Evolutionary conservation across 108 stramenopile genomes (phyloP).

Genomic region (Skeletonema marinoi): DNA sequence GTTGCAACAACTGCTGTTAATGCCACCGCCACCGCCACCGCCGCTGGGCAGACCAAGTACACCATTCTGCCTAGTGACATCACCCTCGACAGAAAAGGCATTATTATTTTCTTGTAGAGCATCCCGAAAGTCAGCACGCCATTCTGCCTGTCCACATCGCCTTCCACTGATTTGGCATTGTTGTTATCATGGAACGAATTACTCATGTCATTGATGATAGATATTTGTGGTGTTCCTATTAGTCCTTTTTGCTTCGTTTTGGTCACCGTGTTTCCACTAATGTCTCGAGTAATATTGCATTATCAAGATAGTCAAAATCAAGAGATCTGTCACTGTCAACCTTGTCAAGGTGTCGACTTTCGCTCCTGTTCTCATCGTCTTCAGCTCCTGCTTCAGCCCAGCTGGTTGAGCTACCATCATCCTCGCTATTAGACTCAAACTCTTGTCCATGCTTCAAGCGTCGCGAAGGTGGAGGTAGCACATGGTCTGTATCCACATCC

Average conservation of each 20-base stretch:
- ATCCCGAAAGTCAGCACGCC: neutral
- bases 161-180: neutral
- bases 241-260: neutral
- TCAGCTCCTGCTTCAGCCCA: too few relatives aligned
- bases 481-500: too few relatives aligned
- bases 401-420: neutral
- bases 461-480: neutral
- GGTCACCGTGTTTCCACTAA: neutral
- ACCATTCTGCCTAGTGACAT: neutral
- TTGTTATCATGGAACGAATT: neutral
- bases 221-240: neutral
- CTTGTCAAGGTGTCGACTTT: too few relatives aligned
- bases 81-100: neutral
- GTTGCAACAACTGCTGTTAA: neutral
- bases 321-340: neutral
- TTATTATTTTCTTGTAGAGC: neutral
- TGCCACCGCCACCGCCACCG: too few relatives aligned
- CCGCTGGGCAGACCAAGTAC: neutral
- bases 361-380: too few relatives aligned
- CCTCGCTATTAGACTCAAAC: neutral
- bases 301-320: neutral
- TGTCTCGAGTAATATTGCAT: neutral
- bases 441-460: neutral
- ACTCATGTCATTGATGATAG: neutral
- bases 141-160: neutral